phyloP scores from a whole-genome alignment of 1,139 yeast genomes.

The Scheffersomyces insectosa region DNA sequence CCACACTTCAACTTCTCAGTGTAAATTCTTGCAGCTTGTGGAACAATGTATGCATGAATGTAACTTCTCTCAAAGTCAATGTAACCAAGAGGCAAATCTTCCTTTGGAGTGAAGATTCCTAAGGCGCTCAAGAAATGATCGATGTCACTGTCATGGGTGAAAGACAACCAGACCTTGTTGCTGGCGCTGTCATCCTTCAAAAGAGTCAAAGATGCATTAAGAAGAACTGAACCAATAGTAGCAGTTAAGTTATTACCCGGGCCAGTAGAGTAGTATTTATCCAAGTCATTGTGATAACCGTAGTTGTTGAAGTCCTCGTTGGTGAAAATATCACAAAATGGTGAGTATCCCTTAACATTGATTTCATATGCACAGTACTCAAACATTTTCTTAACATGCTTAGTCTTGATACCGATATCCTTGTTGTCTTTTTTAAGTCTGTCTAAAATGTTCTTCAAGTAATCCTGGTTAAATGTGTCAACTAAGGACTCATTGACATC shows the following conservation, averaged over 20 bases:
- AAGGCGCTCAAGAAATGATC: slow-evolving; percentile 27
- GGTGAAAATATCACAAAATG: slow-evolving; percentile 53
- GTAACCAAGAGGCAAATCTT: slow-evolving; percentile 21
- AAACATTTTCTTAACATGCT: slow-evolving; percentile 43
- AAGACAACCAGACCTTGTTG: slow-evolving; percentile 27
- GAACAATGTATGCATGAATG: slow-evolving; percentile 25
- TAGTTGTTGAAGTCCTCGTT: slow-evolving; percentile 47
- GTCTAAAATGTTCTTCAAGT: slow-evolving; percentile 15
- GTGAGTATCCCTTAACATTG: slow-evolving; percentile 48
- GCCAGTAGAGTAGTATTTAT: slow-evolving; percentile 49
- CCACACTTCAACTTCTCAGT: slow-evolving; percentile 27
- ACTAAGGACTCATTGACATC: slow-evolving; percentile 10
- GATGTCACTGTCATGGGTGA: slow-evolving; percentile 32
- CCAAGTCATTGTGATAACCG: slow-evolving; percentile 47
- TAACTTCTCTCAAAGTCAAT: slow-evolving; percentile 28
- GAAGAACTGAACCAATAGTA: slow-evolving; percentile 47
- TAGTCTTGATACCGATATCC: slow-evolving; percentile 27
- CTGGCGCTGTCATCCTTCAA: slow-evolving; percentile 27
- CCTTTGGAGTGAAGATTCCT: slow-evolving; percentile 22
- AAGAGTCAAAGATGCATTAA: slow-evolving; percentile 49
- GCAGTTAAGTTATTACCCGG: slow-evolving; percentile 48
- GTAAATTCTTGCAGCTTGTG: slow-evolving; percentile 30
- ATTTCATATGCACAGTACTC: slow-evolving; percentile 56
- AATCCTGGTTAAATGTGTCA: slow-evolving; percentile 16
- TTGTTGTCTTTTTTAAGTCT: slow-evolving; percentile 23